These are phyloP conservation scores for Hortaea werneckii DNA, from an alignment of 2,329 filamentous ascomycete genomes.

Conservation along the genomic window DNA sequence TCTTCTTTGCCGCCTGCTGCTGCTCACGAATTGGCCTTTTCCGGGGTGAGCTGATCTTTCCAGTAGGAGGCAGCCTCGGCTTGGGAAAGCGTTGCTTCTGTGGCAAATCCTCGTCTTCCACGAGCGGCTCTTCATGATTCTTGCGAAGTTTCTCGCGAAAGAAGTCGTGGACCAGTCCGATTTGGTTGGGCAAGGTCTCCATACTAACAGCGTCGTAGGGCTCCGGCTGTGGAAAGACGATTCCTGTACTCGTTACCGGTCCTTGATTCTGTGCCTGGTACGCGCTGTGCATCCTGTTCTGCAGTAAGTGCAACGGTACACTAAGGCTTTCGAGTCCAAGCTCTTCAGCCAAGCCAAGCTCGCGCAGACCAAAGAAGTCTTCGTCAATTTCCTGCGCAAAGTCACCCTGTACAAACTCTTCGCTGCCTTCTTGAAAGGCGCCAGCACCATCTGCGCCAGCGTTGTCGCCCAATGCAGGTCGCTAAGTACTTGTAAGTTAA, in stretches of 20 bases:
- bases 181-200: conserved; percentile 67
- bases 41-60: conserved; percentile 77
- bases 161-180: conserved; percentile 83
- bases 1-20: conserved; percentile 75
- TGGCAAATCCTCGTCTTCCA: conserved; percentile 92
- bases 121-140: conserved; percentile 68
- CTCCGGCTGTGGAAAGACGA: conserved; percentile 58
- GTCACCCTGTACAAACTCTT: conserved; percentile 92
- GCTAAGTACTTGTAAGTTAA: conserved; percentile 31
- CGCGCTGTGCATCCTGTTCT: conserved; percentile 77
- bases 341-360: conserved; percentile 83
- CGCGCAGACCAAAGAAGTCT: conserved; percentile 98
- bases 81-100: conserved; percentile 71
- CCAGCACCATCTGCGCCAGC: conserved; percentile 73
- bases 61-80: conserved; percentile 56
- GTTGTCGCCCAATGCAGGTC: conserved; percentile 70
- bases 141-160: conserved; percentile 82
- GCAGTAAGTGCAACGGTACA: conserved; percentile 86
- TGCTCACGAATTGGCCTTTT: conserved; percentile 76
- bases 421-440: conserved; percentile 91
- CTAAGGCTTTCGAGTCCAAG: conserved; percentile 79
- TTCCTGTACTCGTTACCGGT: conserved; percentile 47
- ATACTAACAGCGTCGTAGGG: conserved; percentile 68
- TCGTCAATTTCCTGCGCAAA: conserved; percentile 97
- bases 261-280: conserved; percentile 67